phyloP scores from a whole-genome alignment of 225 moss, liverwort and hornwort species.

The Bryoerythrophyllum caledonicum region DNA sequence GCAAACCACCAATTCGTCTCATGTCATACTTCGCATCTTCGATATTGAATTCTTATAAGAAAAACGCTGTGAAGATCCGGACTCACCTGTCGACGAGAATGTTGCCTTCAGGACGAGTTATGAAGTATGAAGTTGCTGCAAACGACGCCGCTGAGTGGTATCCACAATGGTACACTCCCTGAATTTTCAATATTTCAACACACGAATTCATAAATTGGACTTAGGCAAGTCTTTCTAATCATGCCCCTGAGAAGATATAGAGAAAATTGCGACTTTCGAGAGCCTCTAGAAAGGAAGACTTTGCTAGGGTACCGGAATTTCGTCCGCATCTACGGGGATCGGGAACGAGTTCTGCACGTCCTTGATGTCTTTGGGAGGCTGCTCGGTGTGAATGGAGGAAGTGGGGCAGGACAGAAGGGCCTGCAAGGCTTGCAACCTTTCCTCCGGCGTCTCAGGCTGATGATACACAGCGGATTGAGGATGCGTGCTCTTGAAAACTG shows the following conservation, averaged over 20 bases:
- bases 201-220: too few relatives aligned
- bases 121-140: constrained; percentile 73
- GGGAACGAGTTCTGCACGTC: constrained; percentile 69
- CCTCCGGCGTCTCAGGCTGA: constrained; percentile 70
- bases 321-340: constrained; percentile 50
- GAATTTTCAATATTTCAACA: neutral
- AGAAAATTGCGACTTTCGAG: neutral
- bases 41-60: neutral
- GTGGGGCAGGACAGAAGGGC: constrained; percentile 81
- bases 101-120: constrained; percentile 72
- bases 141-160: constrained; percentile 77
- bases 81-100: constrained; percentile 84
- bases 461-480: constrained; percentile 70
- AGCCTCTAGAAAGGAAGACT: too few relatives aligned
- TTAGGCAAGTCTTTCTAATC: too few relatives aligned
- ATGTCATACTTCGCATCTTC: neutral
- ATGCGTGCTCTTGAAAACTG: constrained; percentile 44
- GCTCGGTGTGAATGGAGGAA: constrained; percentile 65
- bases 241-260: neutral
- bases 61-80: neutral
- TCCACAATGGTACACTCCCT: constrained; percentile 87
- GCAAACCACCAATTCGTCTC: constrained; percentile 16
- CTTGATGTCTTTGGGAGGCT: constrained; percentile 63
- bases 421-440: constrained; percentile 69
- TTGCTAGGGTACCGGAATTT: constrained; percentile 29